A percentile compares a stretch with the other conserved stretches of the same genome.
These are phyloP conservation scores for Madurella fahalii DNA, from an alignment of 2,329 filamentous ascomycete genomes.

Conservation along the genomic window DNA sequence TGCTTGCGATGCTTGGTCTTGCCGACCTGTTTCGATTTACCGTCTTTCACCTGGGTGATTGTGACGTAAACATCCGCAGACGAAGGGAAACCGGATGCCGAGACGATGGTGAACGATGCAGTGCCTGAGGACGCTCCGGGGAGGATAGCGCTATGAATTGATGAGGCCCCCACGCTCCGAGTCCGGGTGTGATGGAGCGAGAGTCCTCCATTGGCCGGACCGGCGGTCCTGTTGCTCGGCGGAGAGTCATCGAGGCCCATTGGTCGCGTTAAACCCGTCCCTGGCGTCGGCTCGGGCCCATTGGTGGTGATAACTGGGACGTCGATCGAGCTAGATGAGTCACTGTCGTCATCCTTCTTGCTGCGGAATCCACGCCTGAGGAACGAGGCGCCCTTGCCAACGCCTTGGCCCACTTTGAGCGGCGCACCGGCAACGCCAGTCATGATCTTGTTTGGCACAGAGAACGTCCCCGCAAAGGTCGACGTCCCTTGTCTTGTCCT, in stretches of 20 bases:
- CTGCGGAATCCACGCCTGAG: constrained; percentile 77
- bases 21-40: constrained; percentile 74
- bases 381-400: constrained; percentile 88
- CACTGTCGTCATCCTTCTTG: constrained; percentile 49
- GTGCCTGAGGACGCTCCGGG: constrained; percentile 58
- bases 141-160: constrained; percentile 60
- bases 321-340: constrained; percentile 37
- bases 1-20: constrained; percentile 91
- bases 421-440: constrained; percentile 76
- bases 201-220: constrained; percentile 31
- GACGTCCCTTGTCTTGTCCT: constrained; percentile 84
- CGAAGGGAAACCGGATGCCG: constrained; percentile 71
- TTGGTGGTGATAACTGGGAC: constrained; percentile 43
- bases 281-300: constrained; percentile 36
- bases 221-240: constrained; percentile 27
- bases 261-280: constrained; percentile 40
- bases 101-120: constrained; percentile 75
- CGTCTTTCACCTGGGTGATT: constrained; percentile 58
- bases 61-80: constrained; percentile 74
- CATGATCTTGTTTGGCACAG: constrained; percentile 81
- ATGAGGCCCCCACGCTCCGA: constrained; percentile 60
- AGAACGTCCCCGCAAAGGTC: constrained; percentile 89
- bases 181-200: constrained; percentile 44
- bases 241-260: constrained; percentile 35
- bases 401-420: constrained; percentile 82